A percentile compares a stretch with the other conserved stretches of the same genome.
Evolutionary conservation across 106 monocot species (phyloP).

Genomic region (Ottelia alismoides): DNA sequence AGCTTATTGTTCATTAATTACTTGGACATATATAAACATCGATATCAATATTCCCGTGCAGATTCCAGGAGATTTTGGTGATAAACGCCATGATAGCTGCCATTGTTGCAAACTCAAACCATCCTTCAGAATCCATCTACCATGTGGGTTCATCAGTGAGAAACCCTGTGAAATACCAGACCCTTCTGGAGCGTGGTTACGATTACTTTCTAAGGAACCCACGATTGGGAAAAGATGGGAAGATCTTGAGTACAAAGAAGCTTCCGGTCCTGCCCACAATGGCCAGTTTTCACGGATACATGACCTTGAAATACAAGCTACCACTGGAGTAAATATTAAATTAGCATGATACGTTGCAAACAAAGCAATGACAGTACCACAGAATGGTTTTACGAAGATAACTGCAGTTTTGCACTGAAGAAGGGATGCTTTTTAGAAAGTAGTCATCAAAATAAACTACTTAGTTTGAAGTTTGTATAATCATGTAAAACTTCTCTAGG

Average conservation of each 20-base stretch:
- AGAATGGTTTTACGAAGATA: too few species aligned
- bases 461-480: too few species aligned
- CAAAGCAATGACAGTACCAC: too few species aligned
- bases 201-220: conserved; percentile 44
- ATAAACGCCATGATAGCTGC: conserved; percentile 65
- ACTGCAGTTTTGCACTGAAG: too few species aligned
- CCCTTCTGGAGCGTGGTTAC: conserved; percentile 17
- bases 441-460: too few species aligned
- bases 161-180: conserved; percentile 30
- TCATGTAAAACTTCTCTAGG: too few species aligned
- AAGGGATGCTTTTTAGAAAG: too few species aligned
- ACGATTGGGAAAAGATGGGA: conserved; percentile 34
- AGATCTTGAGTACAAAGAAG: conserved; percentile 8
- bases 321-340: too few species aligned
- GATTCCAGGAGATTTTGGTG: conserved; percentile 78
- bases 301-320: conserved; percentile 44
- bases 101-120: conserved; percentile 30
- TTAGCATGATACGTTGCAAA: too few species aligned
- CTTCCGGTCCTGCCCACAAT: conserved; percentile 30
- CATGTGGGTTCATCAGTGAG: conserved; percentile 48
- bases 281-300: conserved; percentile 28
- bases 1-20: too few species aligned
- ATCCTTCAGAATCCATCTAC: conserved; percentile 34
- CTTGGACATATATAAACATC: too few species aligned
- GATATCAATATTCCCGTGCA: too few species aligned